Percentiles rank a stretch among this genome's conserved stretches.
These are phyloP conservation scores for Paraphysoderma sedebokerense DNA, from an alignment of 371 early-diverging fungal genomes.

Conservation along the genomic window DNA sequence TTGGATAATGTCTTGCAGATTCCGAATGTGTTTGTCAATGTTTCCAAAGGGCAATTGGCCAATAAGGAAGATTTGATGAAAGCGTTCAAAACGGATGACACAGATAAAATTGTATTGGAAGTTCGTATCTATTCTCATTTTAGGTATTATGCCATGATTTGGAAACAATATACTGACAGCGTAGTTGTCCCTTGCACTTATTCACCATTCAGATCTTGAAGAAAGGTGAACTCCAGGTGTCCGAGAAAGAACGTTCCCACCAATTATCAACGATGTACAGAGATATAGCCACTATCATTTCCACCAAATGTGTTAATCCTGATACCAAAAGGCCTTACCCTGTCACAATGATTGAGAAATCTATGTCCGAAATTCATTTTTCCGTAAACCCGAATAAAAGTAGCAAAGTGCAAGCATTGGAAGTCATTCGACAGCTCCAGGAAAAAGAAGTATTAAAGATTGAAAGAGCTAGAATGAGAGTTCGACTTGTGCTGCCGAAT, in stretches of 20 bases:
- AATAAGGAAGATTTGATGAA: conserved; percentile 68
- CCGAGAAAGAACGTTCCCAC: conserved; percentile 81
- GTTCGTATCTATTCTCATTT: conserved; percentile 14
- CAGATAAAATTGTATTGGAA: conserved; percentile 64
- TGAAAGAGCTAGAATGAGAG: conserved; percentile 81
- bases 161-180: not conserved
- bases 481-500: conserved; percentile 48
- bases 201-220: conserved; percentile 45
- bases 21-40: conserved; percentile 79
- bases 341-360: conserved; percentile 92
- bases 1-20: conserved; percentile 91
- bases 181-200: not conserved
- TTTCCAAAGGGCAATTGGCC: conserved; percentile 89
- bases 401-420: conserved; percentile 71
- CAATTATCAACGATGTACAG: conserved; percentile 59
- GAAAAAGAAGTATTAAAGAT: conserved; percentile 76
- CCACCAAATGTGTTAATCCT: conserved; percentile 89
- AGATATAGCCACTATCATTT: conserved; percentile 85
- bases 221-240: conserved; percentile 91
- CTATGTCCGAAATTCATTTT: conserved; percentile 81
- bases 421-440: conserved; percentile 80
- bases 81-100: conserved; percentile 75
- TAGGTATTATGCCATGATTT: not conserved
- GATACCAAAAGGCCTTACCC: conserved; percentile 87
- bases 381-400: conserved; percentile 70